Evolutionary conservation across 441 rosid species (phyloP), one percentile per base, ranked within the genome.

Genomic region (Hura crepitans): DNA sequence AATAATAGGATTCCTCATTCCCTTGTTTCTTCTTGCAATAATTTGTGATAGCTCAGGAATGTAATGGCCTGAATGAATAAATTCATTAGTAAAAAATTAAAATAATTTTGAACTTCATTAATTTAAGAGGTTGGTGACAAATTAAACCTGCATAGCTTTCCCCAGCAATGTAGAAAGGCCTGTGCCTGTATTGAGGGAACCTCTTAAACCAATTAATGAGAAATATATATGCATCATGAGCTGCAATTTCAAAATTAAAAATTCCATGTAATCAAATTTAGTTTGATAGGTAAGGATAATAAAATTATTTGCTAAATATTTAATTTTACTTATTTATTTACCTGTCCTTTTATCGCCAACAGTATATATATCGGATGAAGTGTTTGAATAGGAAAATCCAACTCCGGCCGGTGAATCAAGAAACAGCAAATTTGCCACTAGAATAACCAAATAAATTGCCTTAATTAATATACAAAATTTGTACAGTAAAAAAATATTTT

Each of bases 321-420:
- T 11, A 42, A 42, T 7, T 42, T 4, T 15, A 14, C 54, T 49
- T 4, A 1, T 49, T 1, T 3, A 35, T 20, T 2, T 69, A 90
- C 98, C 93, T 80, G 98, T 87, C 51, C 83, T 85, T 43, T 76
- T 77, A 66, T 93, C 98, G 25, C 97, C 97, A 0, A 85, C 77
- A 37, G 76, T 72, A 70, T 81, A 77, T 42, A 84, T 82, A 81
- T 93, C 72, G 0, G 91, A 84, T 67, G 85, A 85, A 39, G 90
- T 84, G 64, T 93, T 93, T 13, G 98, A 85, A 78, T 93, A 90
- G 0, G 98, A 93, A 83, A 86, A 93, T 72, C 98, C 98, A 23
- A 93, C 98, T 0, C 98, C 98, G 11, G 91, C 94, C 2, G 98
- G 97, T 53, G 98, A 87, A 76, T 93, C 97, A 62, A 93, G 83